A percentile compares a stretch with the other conserved stretches of the same genome.
These are phyloP conservation scores for Coniella lustricola DNA, from an alignment of 2,329 filamentous ascomycete species.

Conservation along the genomic window DNA sequence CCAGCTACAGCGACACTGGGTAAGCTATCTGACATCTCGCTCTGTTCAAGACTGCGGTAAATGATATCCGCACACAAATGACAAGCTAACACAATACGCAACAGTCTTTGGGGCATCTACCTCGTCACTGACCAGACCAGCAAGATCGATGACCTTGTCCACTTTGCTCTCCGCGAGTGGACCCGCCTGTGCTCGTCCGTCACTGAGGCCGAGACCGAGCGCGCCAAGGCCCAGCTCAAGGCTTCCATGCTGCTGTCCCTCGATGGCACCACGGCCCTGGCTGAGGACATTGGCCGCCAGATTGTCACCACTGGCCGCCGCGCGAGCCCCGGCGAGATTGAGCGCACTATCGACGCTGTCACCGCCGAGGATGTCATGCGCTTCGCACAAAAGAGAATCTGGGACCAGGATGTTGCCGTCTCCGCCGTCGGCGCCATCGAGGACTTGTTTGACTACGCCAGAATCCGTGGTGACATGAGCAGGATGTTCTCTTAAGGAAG, in stretches of 20 bases:
- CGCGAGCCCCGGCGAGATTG: constrained; percentile 87
- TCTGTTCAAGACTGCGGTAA: not conserved
- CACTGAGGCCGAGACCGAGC: constrained; percentile 85
- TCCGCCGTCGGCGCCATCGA: constrained; percentile 91
- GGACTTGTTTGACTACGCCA: constrained; percentile 66
- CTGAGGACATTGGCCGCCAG: constrained; percentile 97
- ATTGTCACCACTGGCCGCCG: constrained; percentile 94
- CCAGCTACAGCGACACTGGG: constrained; percentile 99
- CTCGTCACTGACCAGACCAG: constrained; percentile 86
- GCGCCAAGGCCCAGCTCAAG: constrained; percentile 98
- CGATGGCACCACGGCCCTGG: constrained; percentile 93
- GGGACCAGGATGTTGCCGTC: constrained; percentile 95
- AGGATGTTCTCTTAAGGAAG: constrained; percentile 26
- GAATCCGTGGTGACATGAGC: constrained; percentile 30
- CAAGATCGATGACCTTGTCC: constrained; percentile 86
- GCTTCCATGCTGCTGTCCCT: constrained; percentile 94
- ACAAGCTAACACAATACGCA: constrained; percentile 21
- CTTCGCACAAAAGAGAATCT: constrained; percentile 90
- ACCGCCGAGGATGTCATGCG: constrained; percentile 96
- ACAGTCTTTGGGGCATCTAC: constrained; percentile 98
- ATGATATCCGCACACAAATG: too few relatives aligned
- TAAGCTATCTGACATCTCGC: constrained; percentile 46
- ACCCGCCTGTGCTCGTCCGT: constrained; percentile 88
- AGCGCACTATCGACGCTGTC: constrained; percentile 81
- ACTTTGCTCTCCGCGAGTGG: constrained; percentile 99